phyloP scores from a whole-genome alignment of 192 early-diverging fungal species.

The Chytriomyces confervae region DNA sequence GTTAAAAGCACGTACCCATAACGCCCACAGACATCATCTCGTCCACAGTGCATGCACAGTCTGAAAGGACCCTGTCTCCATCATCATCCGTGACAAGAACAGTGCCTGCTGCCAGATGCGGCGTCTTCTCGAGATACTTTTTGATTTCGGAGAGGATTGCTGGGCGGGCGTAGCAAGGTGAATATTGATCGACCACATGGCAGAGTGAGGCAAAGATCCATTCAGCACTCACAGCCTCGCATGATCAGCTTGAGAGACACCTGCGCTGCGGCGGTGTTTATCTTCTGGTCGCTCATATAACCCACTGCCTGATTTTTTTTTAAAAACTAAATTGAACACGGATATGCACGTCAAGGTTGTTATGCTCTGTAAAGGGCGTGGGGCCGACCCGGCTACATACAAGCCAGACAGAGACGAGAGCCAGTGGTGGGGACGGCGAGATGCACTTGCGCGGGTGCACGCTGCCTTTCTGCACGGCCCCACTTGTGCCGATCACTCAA shows the following conservation, averaged over 20 bases:
- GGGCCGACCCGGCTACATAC: not conserved
- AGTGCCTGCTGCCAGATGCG: not conserved
- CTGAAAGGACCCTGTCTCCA: not conserved
- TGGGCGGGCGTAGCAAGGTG: not conserved
- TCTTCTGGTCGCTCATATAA: too few relatives aligned
- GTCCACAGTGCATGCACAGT: conserved; percentile 21
- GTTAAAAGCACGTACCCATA: conserved; percentile 3
- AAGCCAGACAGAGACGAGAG: not conserved
- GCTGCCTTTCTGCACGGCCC: not conserved
- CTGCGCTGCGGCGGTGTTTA: not conserved
- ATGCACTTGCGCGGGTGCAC: not conserved
- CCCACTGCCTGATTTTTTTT: too few relatives aligned
- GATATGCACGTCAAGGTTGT: not conserved
- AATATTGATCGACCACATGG: not conserved
- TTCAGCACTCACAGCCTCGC: conserved; percentile 3
- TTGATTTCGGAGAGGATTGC: conserved; percentile 8
- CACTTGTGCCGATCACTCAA: not conserved
- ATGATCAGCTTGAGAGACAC: conserved; percentile 19
- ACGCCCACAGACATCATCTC: conserved; percentile 27
- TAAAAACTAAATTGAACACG: too few relatives aligned
- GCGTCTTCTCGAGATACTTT: not conserved
- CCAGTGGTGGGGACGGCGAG: not conserved
- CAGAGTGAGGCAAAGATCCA: too few relatives aligned
- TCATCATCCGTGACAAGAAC: conserved; percentile 16
- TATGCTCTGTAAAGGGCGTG: not conserved